phyloP scores from a whole-genome alignment of 2,329 filamentous ascomycete genomes.

The Stenocarpella maydis region DNA sequence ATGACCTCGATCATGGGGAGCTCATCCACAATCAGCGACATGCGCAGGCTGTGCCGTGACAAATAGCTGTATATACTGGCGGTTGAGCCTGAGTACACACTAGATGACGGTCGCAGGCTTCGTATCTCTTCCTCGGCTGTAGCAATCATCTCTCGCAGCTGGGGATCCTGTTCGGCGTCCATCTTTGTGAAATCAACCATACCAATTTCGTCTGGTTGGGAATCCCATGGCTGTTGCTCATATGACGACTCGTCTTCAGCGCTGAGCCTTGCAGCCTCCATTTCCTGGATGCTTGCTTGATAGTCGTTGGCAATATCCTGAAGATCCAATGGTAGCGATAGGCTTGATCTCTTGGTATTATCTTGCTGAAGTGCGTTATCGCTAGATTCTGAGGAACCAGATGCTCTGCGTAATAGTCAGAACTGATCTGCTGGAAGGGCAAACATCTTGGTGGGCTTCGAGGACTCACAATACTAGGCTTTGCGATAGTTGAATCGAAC shows the following conservation, averaged over 20 bases:
- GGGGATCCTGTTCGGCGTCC: not conserved
- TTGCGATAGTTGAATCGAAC: not conserved
- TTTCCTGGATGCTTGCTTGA: not conserved
- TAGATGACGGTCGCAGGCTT: not conserved
- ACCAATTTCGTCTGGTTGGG: not conserved
- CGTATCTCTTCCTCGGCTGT: not conserved
- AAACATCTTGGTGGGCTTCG: not conserved
- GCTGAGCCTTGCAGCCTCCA: not conserved
- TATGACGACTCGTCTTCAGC: not conserved
- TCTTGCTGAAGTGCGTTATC: not conserved
- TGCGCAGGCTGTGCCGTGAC: not conserved
- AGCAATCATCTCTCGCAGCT: not conserved
- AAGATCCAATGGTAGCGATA: not conserved
- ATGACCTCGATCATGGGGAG: not conserved
- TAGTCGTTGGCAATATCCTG: not conserved
- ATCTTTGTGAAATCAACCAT: not conserved
- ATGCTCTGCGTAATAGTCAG: not conserved
- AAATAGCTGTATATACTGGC: constrained; percentile 4
- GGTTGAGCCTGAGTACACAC: not conserved
- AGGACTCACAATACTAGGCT: not conserved
- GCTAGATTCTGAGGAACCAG: not conserved
- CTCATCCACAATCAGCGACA: not conserved
- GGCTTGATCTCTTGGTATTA: not conserved
- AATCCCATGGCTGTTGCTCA: not conserved
- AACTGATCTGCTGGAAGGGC: not conserved